Evolutionary conservation across 1,284 basidiomycete species (phyloP).

Genomic region (Bjerkandera adusta): DNA sequence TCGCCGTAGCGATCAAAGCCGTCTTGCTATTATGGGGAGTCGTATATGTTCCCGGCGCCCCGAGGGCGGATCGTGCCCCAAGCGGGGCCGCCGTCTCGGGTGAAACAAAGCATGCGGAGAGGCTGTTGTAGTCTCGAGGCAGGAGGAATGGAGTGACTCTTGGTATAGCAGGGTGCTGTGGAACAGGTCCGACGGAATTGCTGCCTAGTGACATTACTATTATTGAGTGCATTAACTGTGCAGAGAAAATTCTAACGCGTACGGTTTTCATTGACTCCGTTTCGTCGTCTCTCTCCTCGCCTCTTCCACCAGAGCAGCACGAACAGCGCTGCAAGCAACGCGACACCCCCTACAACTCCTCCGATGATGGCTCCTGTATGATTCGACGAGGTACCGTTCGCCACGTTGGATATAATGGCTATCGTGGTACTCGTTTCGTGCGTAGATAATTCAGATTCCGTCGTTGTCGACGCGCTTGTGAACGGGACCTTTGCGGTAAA

Average conservation of each 20-base stretch:
- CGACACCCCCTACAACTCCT: conserved; percentile 12
- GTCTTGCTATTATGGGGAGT: no score
- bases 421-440: background rate
- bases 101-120: conserved; percentile 4
- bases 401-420: background rate
- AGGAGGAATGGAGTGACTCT: conserved; percentile 11
- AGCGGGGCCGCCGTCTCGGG: conserved; percentile 6
- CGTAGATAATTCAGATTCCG: background rate
- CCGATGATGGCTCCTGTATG: conserved; percentile 12
- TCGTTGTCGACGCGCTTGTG: background rate
- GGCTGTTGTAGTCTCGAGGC: conserved; percentile 11
- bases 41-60: background rate
- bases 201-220: background rate
- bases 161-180: background rate
- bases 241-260: no score
- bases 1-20: no score
- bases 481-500: no score
- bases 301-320: conserved; percentile 5
- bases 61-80: conserved; percentile 1
- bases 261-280: no score
- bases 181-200: background rate
- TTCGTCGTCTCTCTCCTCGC: background rate
- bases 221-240: no score
- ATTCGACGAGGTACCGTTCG: background rate
- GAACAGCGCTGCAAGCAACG: conserved; percentile 1